Conservation (phyloP, 2,329 filamentous ascomycete species). For the Phaeosphaeria sp. region DNA sequence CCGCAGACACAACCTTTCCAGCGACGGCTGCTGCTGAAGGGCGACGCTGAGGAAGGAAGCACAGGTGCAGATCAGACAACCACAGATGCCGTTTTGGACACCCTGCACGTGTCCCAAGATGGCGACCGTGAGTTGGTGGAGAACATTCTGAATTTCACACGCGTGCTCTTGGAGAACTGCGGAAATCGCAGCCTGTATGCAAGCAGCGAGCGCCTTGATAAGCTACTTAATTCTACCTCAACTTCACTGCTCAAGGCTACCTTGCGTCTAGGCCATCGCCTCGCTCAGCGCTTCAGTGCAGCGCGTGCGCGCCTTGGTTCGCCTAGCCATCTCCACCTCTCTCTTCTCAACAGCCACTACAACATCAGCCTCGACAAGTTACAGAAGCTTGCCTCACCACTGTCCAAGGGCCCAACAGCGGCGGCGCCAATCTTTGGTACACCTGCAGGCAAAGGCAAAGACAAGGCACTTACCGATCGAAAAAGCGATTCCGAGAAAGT, state of each 20-base stretch:
- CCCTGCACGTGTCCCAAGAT: conserved; percentile 71
- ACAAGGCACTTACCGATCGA: conserved; percentile 63
- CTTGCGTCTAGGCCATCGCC: conserved; percentile 79
- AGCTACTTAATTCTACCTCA: conserved; percentile 86
- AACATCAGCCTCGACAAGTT: conserved; percentile 76
- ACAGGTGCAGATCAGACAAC: conserved; percentile 41
- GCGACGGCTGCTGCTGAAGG: conserved; percentile 68
- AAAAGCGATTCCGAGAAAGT: conserved; percentile 42
- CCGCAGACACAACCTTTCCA: conserved; percentile 81
- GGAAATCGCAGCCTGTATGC: conserved; percentile 96
- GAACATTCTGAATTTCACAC: conserved; percentile 81
- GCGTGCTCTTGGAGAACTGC: conserved; percentile 89
- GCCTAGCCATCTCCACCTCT: conserved; percentile 69
- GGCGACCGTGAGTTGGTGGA: conserved; percentile 84
- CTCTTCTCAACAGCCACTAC: conserved; percentile 83
- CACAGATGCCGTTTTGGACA: conserved; percentile 54
- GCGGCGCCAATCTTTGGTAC: conserved; percentile 58
- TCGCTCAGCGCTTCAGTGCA: conserved; percentile 91
- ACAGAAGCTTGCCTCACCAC: conserved; percentile 81
- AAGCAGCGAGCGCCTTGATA: conserved; percentile 88
- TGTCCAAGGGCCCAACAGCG: conserved; percentile 69
- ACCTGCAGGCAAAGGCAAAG: conserved; percentile 75
- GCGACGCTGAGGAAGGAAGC: conserved; percentile 56
- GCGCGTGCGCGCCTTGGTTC: conserved; percentile 76
- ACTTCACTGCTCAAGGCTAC: conserved; percentile 78